Evolutionary conservation across 192 early-diverging fungal genomes (phyloP), one percentile per base, ranked within the genome.

Genomic region (Mortierella alpina): DNA sequence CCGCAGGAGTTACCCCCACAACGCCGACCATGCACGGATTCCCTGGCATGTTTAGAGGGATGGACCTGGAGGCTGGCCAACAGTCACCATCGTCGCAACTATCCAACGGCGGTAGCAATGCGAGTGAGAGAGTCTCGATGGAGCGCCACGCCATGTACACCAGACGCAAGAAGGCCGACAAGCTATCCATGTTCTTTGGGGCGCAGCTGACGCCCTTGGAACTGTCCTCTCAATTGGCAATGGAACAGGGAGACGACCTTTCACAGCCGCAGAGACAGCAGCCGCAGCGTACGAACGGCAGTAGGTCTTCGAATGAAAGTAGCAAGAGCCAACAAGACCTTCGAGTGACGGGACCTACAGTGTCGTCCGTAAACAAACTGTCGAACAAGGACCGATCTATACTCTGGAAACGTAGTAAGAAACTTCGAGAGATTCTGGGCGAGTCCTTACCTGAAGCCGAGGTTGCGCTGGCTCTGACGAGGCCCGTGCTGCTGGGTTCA

Each of bases 401-500:
- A 13, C 59, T 85, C 12, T 79, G 65, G 72, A 85, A 82, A 50
- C 64, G 81, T 7, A 85, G 59, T 54, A 85, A 75, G 61, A 85
- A 85, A 47, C 64, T 85, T 15, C 45, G 70, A 46, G 71, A 60
- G 20, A 39, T 85, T 11, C 40, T 85, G 0, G 84, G 84, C 18
- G 75, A 85, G 51, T 54, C 79, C 40, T 50, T 85, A 2, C 75
- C 75, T 52, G 84, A 82, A 56, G 48, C 72, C 14, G 66, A 73
- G 17, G 72, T 85, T 1, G 68, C 72, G 2, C 39, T 66, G 23
- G 62, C 80, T 6, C 58, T 85, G 58, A 82, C 75, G 6, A 57
- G 60, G 3, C 84, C 84, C 20, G 58, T 80, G 1, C 45, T 80
- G 42, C 18, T 72, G 49, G 64, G 54, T 4, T 66, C 65, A 44